phyloP scores from a whole-genome alignment of 2,329 filamentous ascomycete genomes.

The Harringtonia lauricola region DNA sequence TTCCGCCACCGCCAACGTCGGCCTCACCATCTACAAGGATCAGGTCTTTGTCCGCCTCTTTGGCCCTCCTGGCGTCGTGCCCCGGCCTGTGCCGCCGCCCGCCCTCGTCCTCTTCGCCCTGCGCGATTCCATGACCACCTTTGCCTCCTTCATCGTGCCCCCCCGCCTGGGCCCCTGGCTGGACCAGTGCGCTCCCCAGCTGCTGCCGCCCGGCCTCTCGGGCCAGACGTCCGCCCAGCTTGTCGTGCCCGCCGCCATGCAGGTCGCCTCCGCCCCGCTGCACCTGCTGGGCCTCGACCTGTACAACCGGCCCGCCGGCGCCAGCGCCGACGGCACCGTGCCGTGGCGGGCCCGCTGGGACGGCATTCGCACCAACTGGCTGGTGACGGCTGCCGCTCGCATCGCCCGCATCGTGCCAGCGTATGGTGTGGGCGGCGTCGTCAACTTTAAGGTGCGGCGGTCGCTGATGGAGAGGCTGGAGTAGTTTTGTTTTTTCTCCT shows the following conservation, averaged over 20 bases:
- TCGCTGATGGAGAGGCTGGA: conserved; percentile 53
- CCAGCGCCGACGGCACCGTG: conserved; percentile 16
- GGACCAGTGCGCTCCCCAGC: conserved; percentile 34
- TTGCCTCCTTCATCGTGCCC: conserved; percentile 85
- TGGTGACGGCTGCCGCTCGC: conserved; percentile 59
- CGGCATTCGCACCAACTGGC: conserved; percentile 65
- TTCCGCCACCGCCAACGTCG: conserved; percentile 73
- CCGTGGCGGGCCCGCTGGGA: conserved; percentile 49
- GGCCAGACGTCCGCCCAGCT: conserved; percentile 67
- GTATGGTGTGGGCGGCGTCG: conserved; percentile 79
- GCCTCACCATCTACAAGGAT: conserved; percentile 83
- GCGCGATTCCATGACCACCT: conserved; percentile 81
- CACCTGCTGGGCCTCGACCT: conserved; percentile 78
- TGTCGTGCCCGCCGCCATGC: conserved; percentile 64
- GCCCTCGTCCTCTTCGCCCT: conserved; percentile 71
- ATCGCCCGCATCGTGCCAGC: conserved; percentile 81
- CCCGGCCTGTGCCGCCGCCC: conserved; percentile 50
- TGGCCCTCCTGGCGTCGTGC: conserved; percentile 44
- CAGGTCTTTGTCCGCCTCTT: conserved; percentile 76
- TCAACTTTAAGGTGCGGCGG: conserved; percentile 63
- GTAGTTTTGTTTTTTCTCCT: conserved; percentile 8
- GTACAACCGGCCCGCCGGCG: conserved; percentile 55
- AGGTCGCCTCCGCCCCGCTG: conserved; percentile 70
- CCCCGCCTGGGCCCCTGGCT: conserved; percentile 63
- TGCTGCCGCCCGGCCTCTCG: conserved; percentile 29